Base-by-base conservation (phyloP, 495 filamentous ascomycete species). In the Neurospora sp. region DNA sequence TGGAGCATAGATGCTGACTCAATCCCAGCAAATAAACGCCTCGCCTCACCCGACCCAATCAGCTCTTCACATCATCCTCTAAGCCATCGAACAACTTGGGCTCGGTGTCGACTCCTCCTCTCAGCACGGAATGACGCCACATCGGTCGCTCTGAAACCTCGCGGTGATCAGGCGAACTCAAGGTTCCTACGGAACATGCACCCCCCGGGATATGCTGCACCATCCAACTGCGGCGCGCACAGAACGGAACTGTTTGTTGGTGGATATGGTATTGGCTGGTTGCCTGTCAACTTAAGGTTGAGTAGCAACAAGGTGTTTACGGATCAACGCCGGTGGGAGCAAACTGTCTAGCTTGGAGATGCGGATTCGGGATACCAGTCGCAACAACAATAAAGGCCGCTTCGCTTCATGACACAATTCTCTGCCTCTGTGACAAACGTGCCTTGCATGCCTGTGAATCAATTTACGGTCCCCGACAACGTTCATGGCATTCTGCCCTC, bases 11-110 rank as follows among this genome's bases (percentile, higher is more conserved):
- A 27, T 18, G 53, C 27, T 66, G 53, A 66, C 53, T 66, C 27
- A 7, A 71, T 68, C 74, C 10, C 80, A 92, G 90, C 85, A 93
- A 93, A 87, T 93, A 93, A 93, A 91, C 87, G 81, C 83, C 84
- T 73, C 40, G 53, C 35, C 66, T 78, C 61, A 48, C 79, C 80
- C 77, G 80, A 81, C 79, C 80, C 79, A 79, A 78, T 69, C 77
- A 79, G 76, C 77, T 74, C 69, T 75, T 68, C 69, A 68, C 73
- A 69, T 74, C 61, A 69, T 68, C 70, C 53, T 73, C 71, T 76
- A 72, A 75, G 46, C 71, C 61, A 38, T 53, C 61, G n/a, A 70
- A 69, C 73, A 71, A 68, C 75, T 44, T 75, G 75, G 76, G 73
- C 73, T 61, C 61, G 35, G 68, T 73, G 44, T 68, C 70, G 44